Conservation (phyloP, 192 early-diverging fungal species). For the Coemansia sp. region DNA sequence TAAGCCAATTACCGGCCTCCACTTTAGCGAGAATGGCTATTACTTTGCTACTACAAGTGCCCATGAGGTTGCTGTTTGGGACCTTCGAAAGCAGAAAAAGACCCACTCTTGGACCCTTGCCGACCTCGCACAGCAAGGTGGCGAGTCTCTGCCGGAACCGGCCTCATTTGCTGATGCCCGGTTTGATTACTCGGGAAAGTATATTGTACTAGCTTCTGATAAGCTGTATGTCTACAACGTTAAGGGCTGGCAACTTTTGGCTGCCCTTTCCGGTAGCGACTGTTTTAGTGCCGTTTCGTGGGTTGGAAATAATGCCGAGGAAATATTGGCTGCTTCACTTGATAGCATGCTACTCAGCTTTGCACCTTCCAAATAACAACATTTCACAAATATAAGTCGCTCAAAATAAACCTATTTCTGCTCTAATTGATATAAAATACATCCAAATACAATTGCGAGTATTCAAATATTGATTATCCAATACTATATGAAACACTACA, state of each 20-base stretch:
- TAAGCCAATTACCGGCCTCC: conserved; percentile 57
- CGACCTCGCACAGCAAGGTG: conserved; percentile 5
- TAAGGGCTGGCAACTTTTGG: conserved; percentile 57
- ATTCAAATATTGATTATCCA: too few species aligned
- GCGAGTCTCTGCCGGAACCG: background rate
- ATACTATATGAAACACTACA: background rate
- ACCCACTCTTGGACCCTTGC: conserved; percentile 21
- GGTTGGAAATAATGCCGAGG: conserved; percentile 2
- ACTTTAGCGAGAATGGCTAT: conserved; percentile 95
- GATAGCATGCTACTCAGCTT: conserved; percentile 21
- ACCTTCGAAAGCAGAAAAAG: conserved; percentile 81
- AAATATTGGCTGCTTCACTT: conserved; percentile 11
- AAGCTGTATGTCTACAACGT: conserved; percentile 63
- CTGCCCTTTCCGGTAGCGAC: background rate
- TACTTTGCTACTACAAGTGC: conserved; percentile 77
- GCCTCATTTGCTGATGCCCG: conserved; percentile 19
- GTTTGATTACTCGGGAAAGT: conserved; percentile 85
- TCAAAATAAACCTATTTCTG: too few species aligned
- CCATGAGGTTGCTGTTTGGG: conserved; percentile 84
- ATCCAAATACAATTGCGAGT: too few species aligned
- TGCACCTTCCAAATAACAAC: conserved; percentile 5
- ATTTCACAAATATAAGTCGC: too few species aligned
- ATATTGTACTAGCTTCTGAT: conserved; percentile 68
- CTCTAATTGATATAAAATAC: too few species aligned
- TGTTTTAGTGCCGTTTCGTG: conserved; percentile 2